Evolutionary conservation across 1,284 basidiomycete species (phyloP), one percentile per base, ranked within the genome.

Genomic region (Puccinia triticina): DNA sequence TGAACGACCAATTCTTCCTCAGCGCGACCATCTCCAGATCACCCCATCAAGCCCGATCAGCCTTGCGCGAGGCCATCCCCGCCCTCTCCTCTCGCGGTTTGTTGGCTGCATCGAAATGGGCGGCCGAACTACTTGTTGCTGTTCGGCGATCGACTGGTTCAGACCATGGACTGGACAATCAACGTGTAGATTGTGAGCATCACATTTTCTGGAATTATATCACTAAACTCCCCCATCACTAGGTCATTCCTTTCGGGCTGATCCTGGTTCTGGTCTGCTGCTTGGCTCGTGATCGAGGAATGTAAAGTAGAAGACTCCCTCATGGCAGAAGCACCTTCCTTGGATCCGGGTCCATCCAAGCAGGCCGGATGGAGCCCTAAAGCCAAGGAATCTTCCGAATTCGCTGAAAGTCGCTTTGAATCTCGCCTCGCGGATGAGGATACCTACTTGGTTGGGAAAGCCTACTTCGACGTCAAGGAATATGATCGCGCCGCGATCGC

Each of bases 381-480:
- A 18, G 4, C 40, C 26, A 69, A 69, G 8, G 43, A 69, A n/a
- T 26, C 66, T 7, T 43, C 40, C 12, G 40, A 16, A 18, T 53
- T 21, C 16, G 50, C 50, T 53, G 7, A 53, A 53, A 53, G 5
- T 53, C 50, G n/a, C n/a, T 48, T 48, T 12, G 43, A 29, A 21
- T 48, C 10, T 69, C 37, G 34, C n/a, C 3, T 48, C 23, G 12
- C 43, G 11, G 71, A 73, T 55, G 71, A 73, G 48, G 89, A 90
- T 82, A 83, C 86, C 16, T 90, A 94, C 85, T 87, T 91, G 83
- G 89, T 93, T 37, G 95, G 94, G 0, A 92, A 92, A 83, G 89
- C 91, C 11, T 92, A 92, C 85, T 91, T 94, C 84, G 92, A 94
- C 83, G 89, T 91, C 29, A 92, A 92, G 84, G 94, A 98, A 85